phyloP scores from a whole-genome alignment of 176 grass and related monocot species.

The Lolium multiflorum region DNA sequence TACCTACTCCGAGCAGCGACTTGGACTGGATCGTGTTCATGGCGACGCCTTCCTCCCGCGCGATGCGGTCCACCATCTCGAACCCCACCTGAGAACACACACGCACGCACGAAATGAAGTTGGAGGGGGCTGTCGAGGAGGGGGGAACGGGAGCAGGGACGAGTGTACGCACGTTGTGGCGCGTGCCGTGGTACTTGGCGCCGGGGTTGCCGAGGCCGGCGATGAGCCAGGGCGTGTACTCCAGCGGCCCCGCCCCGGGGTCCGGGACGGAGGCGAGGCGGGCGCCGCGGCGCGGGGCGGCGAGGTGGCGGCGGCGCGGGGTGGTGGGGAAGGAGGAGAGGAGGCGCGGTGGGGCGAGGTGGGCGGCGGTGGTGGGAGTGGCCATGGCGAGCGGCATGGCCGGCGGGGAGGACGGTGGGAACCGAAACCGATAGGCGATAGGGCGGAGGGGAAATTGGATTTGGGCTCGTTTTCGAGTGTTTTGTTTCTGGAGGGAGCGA shows the following conservation, averaged over 20 bases:
- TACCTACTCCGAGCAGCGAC: slow-evolving; percentile 84
- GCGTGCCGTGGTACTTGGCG: slow-evolving; percentile 85
- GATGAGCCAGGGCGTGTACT: slow-evolving; percentile 97
- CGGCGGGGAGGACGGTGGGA: background rate
- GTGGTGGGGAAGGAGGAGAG: background rate
- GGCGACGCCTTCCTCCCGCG: slow-evolving; percentile 59
- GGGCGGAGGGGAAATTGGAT: background rate
- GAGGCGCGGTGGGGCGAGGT: slow-evolving; percentile 23
- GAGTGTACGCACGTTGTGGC: slow-evolving; percentile 72
- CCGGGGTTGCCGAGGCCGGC: slow-evolving; percentile 95
- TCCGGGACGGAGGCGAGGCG: slow-evolving; percentile 64
- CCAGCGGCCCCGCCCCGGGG: slow-evolving; percentile 50
- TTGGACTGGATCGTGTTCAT: slow-evolving; percentile 95
- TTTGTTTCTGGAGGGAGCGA: too few species aligned
- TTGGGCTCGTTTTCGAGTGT: too few species aligned
- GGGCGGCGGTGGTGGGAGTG: slow-evolving; percentile 29
- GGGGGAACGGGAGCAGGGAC: background rate
- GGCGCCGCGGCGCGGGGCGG: background rate
- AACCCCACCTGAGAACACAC: slow-evolving; percentile 68
- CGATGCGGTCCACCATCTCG: slow-evolving; percentile 91
- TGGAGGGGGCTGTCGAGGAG: background rate
- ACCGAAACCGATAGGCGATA: slow-evolving; percentile 40
- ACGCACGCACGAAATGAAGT: background rate
- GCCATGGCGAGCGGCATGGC: slow-evolving; percentile 48
- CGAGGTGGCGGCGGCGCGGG: background rate